These are phyloP conservation scores for Beauveria varroae DNA, from an alignment of 2,329 filamentous ascomycete species.

Conservation along the genomic window DNA sequence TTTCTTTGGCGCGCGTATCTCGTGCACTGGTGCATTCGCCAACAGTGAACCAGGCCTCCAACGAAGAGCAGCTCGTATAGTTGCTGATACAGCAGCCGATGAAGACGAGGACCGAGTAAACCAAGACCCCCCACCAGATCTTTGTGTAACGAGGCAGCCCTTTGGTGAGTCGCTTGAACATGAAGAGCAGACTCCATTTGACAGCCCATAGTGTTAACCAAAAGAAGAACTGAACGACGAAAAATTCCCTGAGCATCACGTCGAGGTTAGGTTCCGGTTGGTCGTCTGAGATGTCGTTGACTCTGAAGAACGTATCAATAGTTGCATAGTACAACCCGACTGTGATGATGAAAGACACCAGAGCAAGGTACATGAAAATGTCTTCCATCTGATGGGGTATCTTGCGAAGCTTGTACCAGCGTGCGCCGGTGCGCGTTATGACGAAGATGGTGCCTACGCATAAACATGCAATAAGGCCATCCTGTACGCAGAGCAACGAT, in stretches of 20 bases:
- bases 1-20: slow-evolving; percentile 14
- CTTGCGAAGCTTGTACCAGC: slow-evolving; percentile 15
- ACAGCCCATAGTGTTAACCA: slow-evolving; percentile 17
- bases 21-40: slow-evolving; percentile 13
- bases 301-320: slow-evolving; percentile 15
- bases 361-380: slow-evolving; percentile 15
- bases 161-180: slow-evolving; percentile 16
- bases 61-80: slow-evolving; percentile 17
- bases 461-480: slow-evolving; percentile 12
- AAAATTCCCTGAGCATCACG: slow-evolving; percentile 16
- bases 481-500: neutral
- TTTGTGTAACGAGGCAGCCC: slow-evolving; percentile 14
- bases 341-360: slow-evolving; percentile 15
- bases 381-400: slow-evolving; percentile 13
- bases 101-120: slow-evolving; percentile 16
- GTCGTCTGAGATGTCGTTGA: slow-evolving; percentile 8
- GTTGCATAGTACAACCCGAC: slow-evolving; percentile 14
- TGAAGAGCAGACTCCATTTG: slow-evolving; percentile 17
- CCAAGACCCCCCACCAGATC: slow-evolving; percentile 15
- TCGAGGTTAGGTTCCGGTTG: slow-evolving; percentile 11
- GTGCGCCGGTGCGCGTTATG: slow-evolving; percentile 13
- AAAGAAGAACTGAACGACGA: slow-evolving; percentile 18
- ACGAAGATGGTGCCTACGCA: slow-evolving; percentile 14
- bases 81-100: slow-evolving; percentile 17
- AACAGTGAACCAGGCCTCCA: slow-evolving; percentile 17